phyloP scores from a whole-genome alignment of 345 rosid species.

The Linum trigynum region DNA sequence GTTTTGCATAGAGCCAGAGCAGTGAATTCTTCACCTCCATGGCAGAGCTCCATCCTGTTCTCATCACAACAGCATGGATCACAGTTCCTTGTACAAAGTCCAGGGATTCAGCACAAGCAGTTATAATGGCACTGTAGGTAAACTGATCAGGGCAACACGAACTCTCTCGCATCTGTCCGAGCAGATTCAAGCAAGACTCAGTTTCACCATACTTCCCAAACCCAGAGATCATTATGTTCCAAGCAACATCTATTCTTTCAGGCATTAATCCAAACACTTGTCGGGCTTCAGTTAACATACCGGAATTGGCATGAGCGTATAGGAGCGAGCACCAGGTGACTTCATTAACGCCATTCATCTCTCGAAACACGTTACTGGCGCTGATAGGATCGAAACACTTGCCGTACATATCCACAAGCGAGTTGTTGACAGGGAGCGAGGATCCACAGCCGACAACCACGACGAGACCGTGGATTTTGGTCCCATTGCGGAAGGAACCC shows the following conservation, averaged over 20 bases:
- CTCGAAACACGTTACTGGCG: slow-evolving; percentile 51
- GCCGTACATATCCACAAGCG: slow-evolving; percentile 72
- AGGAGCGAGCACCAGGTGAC: slow-evolving; percentile 80
- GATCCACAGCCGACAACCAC: slow-evolving; percentile 32
- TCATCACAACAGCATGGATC: slow-evolving; percentile 47
- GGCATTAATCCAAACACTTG: slow-evolving; percentile 50
- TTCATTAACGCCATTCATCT: slow-evolving; percentile 44
- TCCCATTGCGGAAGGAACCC: slow-evolving; percentile 33
- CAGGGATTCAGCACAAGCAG: slow-evolving; percentile 39
- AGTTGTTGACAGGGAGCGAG: slow-evolving; percentile 46
- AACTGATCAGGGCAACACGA: slow-evolving; percentile 51
- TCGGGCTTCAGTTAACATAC: slow-evolving; percentile 28
- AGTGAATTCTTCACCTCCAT: slow-evolving; percentile 54
- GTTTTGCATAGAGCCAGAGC: slow-evolving; percentile 57
- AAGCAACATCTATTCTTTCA: slow-evolving; percentile 38
- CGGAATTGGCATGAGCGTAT: slow-evolving; percentile 44
- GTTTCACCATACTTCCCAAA: slow-evolving; percentile 43
- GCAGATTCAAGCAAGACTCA: slow-evolving; percentile 37
- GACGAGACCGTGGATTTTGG: slow-evolving; percentile 39
- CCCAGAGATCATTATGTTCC: slow-evolving; percentile 70
- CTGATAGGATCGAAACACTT: slow-evolving; percentile 42
- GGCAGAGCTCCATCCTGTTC: slow-evolving; percentile 66
- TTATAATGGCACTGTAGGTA: slow-evolving; percentile 65
- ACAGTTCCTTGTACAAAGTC: slow-evolving; percentile 33
- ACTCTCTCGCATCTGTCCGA: slow-evolving; percentile 41